These are phyloP conservation scores for Lentinula sp. DNA, from an alignment of 768 basidiomycete species.

Conservation along the genomic window DNA sequence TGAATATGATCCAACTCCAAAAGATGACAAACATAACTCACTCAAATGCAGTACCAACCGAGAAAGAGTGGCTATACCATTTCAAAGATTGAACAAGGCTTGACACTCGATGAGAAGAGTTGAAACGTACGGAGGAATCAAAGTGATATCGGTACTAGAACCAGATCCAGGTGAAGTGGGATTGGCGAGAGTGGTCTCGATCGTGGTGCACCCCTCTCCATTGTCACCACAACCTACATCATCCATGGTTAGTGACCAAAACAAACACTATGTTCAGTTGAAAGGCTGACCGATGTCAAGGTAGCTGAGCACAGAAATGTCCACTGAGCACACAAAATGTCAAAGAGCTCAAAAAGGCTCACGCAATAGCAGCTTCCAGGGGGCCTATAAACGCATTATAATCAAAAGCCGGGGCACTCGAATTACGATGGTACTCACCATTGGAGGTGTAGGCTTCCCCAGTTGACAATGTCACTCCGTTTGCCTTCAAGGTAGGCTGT, in stretches of 20 bases:
- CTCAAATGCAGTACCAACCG: slow-evolving; percentile 28
- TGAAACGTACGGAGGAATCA: slow-evolving; percentile 25
- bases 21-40: slow-evolving; percentile 3
- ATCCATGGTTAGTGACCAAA: not conserved
- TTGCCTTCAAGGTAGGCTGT: slow-evolving; percentile 12
- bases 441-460: slow-evolving; percentile 19
- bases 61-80: slow-evolving; percentile 22
- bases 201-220: slow-evolving; percentile 28
- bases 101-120: not conserved
- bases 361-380: slow-evolving; percentile 23
- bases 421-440: not conserved
- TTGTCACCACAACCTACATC: slow-evolving; percentile 26
- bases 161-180: slow-evolving; percentile 26
- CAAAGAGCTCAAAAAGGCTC: slow-evolving; percentile 6
- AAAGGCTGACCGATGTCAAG: not conserved
- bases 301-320: not conserved
- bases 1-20: too few species aligned
- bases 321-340: not conserved
- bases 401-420: too few species aligned
- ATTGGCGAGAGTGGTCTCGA: slow-evolving; percentile 27
- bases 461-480: slow-evolving; percentile 19
- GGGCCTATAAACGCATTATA: slow-evolving; percentile 11
- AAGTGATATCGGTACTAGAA: slow-evolving; percentile 28
- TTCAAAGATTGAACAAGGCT: not conserved
- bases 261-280: not conserved